A percentile compares a stretch with the other conserved stretches of the same genome.
These are phyloP conservation scores for Blastosporella zonata DNA, from an alignment of 1,284 basidiomycete species.

Conservation along the genomic window DNA sequence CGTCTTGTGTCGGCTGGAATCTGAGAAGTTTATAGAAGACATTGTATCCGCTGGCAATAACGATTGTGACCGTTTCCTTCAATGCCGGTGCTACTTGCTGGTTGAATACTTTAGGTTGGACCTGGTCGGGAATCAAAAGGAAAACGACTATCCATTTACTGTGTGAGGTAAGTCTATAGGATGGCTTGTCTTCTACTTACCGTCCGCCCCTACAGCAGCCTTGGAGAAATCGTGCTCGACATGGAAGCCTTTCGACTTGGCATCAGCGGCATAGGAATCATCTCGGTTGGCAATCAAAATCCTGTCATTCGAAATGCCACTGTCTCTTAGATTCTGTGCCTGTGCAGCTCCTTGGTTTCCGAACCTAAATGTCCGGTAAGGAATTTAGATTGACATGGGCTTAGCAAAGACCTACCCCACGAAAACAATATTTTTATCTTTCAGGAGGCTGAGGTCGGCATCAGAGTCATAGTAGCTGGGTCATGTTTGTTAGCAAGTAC, in stretches of 20 bases:
- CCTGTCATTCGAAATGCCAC: slow-evolving; percentile 57
- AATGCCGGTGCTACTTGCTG: slow-evolving; percentile 47
- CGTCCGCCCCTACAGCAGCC: slow-evolving; percentile 54
- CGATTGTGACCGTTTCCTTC: slow-evolving; percentile 48
- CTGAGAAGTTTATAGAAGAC: slow-evolving; percentile 59
- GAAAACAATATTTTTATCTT: slow-evolving; percentile 57
- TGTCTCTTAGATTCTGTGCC: slow-evolving; percentile 63
- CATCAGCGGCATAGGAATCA: slow-evolving; percentile 57
- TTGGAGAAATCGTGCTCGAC: slow-evolving; percentile 57
- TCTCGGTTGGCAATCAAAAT: slow-evolving; percentile 59
- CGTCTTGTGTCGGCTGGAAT: slow-evolving; percentile 54
- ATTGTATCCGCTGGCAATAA: slow-evolving; percentile 65
- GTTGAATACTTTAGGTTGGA: slow-evolving; percentile 61
- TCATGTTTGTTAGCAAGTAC: neutral
- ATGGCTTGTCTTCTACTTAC: slow-evolving; percentile 27
- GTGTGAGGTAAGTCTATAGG: neutral
- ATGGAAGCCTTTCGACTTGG: slow-evolving; percentile 52
- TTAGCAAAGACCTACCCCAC: slow-evolving; percentile 41
- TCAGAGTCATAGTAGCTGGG: slow-evolving; percentile 60
- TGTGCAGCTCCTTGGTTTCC: slow-evolving; percentile 68
- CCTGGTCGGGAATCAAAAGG: slow-evolving; percentile 61
- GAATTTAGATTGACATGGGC: neutral
- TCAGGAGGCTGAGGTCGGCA: slow-evolving; percentile 47
- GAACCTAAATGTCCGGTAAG: slow-evolving; percentile 38
- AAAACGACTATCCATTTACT: slow-evolving; percentile 44